phyloP scores from a whole-genome alignment of 441 rosid genomes.

The Syzygium malaccense region DNA sequence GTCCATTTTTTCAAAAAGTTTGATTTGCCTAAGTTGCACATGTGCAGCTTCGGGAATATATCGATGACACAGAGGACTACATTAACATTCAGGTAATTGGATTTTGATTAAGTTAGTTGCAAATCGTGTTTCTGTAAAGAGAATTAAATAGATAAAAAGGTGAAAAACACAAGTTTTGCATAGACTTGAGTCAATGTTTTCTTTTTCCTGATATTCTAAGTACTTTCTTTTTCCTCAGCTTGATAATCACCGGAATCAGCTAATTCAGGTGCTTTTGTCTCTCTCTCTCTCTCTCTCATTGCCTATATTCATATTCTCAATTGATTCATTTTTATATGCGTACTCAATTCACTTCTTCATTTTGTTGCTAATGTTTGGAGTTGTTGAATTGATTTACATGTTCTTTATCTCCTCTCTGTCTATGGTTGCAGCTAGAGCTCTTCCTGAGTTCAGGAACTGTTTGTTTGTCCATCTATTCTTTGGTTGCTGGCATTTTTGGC shows the following conservation, averaged over 20 bases:
- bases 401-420: background rate
- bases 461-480: constrained; percentile 52
- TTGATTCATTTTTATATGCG: background rate
- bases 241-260: constrained; percentile 97
- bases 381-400: background rate
- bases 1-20: background rate
- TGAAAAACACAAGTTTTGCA: background rate
- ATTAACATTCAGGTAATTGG: constrained; percentile 81
- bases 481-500: constrained; percentile 81
- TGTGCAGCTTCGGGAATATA: constrained; percentile 86
- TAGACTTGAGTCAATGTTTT: background rate
- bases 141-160: background rate
- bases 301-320: background rate
- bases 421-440: constrained; percentile 68
- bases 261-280: constrained; percentile 63
- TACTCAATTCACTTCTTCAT: background rate
- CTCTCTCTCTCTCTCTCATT: background rate
- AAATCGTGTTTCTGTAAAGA: background rate
- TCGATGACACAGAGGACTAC: constrained; percentile 97
- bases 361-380: background rate
- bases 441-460: constrained; percentile 79
- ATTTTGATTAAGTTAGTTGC: background rate
- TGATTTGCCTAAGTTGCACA: constrained; percentile 7
- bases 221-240: constrained; percentile 41
- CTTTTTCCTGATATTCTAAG: background rate